phyloP scores from a whole-genome alignment of 768 basidiomycete genomes.

The Mycena olivaceomarginata region DNA sequence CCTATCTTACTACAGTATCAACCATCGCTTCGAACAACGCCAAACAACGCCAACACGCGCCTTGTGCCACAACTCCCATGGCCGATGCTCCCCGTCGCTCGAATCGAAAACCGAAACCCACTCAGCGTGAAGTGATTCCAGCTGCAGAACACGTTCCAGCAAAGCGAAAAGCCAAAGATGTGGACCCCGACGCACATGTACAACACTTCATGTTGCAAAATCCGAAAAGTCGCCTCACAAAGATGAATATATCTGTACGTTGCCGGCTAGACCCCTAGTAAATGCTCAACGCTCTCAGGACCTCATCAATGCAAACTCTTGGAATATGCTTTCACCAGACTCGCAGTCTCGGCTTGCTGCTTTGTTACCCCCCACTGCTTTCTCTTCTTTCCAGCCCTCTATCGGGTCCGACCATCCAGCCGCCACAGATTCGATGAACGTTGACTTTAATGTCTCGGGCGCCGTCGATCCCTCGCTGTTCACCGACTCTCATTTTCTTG shows the following conservation, averaged over 20 bases:
- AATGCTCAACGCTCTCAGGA: conserved; percentile 56
- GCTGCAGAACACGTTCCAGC: conserved; percentile 32
- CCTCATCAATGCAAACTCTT: conserved; percentile 67
- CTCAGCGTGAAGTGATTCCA: conserved; percentile 35
- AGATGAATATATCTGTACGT: conserved; percentile 72
- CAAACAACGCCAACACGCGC: too few species aligned
- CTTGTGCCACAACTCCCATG: conserved; percentile 22
- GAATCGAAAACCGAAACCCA: conserved; percentile 39
- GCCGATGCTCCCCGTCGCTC: conserved; percentile 39
- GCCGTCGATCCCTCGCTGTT: conserved; percentile 63
- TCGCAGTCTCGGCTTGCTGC: conserved; percentile 57
- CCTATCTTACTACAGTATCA: too few species aligned
- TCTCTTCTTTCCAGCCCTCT: conserved; percentile 54
- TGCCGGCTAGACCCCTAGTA: conserved; percentile 12
- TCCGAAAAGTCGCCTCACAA: conserved; percentile 69
- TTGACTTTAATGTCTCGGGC: conserved; percentile 40
- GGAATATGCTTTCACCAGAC: conserved; percentile 67
- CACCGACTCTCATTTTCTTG: conserved; percentile 71
- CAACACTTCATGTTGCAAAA: conserved; percentile 64
- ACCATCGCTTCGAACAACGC: too few species aligned
- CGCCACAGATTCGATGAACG: conserved; percentile 44
- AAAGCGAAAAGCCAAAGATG: conserved; percentile 54
- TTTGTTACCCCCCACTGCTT: conserved; percentile 69
- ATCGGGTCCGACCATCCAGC: conserved; percentile 64
- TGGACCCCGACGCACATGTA: conserved; percentile 47